Evolutionary conservation across 2,329 filamentous ascomycete species (phyloP).

Genomic region (Paramyrothecium roridum): DNA sequence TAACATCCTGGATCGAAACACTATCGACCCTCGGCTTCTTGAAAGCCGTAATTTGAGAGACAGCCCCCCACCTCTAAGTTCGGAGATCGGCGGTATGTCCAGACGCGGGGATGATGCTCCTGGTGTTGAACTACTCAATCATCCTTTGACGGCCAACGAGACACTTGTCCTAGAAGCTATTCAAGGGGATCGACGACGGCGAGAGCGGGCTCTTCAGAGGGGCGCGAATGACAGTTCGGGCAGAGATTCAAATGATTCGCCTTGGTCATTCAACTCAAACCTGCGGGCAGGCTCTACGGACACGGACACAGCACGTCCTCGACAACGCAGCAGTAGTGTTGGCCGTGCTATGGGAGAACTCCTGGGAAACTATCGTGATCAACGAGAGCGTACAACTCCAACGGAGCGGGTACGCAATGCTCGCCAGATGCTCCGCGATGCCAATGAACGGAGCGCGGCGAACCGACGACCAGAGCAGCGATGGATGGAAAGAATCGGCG

Average conservation of each 20-base stretch:
- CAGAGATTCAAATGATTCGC: conserved; percentile 7
- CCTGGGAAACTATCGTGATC: conserved; percentile 33
- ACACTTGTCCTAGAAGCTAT: conserved; percentile 55
- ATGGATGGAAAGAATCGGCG: conserved; percentile 30
- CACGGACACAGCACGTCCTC: conserved; percentile 12
- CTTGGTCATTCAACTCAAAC: conserved; percentile 13
- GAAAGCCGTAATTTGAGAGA: conserved; percentile 37
- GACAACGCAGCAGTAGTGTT: conserved; percentile 32
- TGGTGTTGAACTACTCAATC: conserved; percentile 40
- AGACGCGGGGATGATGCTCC: conserved; percentile 22
- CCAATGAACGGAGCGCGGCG: conserved; percentile 13
- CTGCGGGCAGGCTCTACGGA: conserved; percentile 6
- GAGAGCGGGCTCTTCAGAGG: conserved; percentile 35
- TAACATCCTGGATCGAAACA: conserved; percentile 51
- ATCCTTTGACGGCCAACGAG: conserved; percentile 51
- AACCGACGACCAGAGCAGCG: conserved; percentile 23
- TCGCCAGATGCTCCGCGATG: conserved; percentile 27
- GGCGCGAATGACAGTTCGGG: conserved; percentile 9
- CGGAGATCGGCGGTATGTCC: background rate
- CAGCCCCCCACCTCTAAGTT: background rate
- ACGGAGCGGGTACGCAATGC: conserved; percentile 29
- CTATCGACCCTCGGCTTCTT: conserved; percentile 51
- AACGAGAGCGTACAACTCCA: conserved; percentile 27
- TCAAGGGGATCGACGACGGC: conserved; percentile 48
- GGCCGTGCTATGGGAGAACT: conserved; percentile 35